Conservation (phyloP, 371 early-diverging fungal species). For the Mortierella sp. region DNA sequence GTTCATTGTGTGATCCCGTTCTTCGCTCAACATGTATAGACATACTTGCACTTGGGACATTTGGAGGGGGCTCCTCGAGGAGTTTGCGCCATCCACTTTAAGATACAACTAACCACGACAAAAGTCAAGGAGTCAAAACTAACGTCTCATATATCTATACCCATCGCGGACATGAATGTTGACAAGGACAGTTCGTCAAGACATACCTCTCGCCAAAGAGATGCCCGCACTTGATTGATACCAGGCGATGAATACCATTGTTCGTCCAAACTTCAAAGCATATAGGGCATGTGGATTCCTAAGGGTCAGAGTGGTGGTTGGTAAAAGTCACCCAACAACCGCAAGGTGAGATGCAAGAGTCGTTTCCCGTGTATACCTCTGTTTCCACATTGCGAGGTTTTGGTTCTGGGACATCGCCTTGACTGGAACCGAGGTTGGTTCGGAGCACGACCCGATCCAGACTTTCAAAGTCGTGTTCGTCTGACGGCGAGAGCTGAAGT, state of each 20-base stretch:
- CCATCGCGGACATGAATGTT: not conserved
- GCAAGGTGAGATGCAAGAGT: not conserved
- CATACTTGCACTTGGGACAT: conserved; percentile 56
- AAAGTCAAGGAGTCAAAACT: too few relatives aligned
- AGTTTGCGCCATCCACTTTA: conserved; percentile 43
- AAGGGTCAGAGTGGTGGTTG: too few relatives aligned
- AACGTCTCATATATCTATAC: not conserved
- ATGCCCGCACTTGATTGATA: conserved; percentile 54
- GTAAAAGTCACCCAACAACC: too few relatives aligned
- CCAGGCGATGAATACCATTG: conserved; percentile 44
- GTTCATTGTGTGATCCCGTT: too few relatives aligned
- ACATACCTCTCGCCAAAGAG: conserved; percentile 53
- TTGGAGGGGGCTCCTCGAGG: conserved; percentile 16
- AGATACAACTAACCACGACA: conserved; percentile 35
- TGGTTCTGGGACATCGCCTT: conserved; percentile 28
- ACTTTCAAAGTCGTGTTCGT: conserved; percentile 42
- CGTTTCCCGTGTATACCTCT: conserved; percentile 18
- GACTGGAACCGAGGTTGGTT: conserved; percentile 6
- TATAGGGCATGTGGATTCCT: conserved; percentile 53
- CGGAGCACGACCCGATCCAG: conserved; percentile 17
- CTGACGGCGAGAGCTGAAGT: conserved; percentile 1
- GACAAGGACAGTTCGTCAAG: not conserved
- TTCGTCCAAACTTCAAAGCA: conserved; percentile 55
- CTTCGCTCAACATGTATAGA: not conserved
- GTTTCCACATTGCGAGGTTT: conserved; percentile 35